Conservation (phyloP, 306 rosid genomes). For the Nissolia schottii region DNA sequence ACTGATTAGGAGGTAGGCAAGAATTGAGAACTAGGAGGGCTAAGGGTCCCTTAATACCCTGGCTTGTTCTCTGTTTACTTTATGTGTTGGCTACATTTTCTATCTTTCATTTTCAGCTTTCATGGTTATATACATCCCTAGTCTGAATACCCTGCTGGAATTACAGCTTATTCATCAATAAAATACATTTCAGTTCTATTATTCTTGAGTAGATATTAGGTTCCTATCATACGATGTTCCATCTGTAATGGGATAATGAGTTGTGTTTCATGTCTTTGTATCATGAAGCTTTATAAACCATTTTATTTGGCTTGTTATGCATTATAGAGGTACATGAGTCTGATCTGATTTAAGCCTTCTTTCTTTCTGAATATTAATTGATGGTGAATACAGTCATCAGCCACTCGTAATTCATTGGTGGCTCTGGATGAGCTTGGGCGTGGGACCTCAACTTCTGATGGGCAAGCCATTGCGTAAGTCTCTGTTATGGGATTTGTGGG, state of each 20-base stretch:
- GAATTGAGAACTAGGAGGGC: no score
- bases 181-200: no score
- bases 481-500: constrained; percentile 11
- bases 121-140: no score
- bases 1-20: no score
- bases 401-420: constrained; percentile 76
- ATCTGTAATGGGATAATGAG: background rate
- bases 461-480: constrained; percentile 96
- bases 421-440: constrained; percentile 97
- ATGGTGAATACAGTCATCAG: constrained; percentile 62
- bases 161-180: no score
- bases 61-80: no score
- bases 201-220: no score
- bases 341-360: constrained; percentile 5
- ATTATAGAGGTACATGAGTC: background rate
- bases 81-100: no score
- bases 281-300: background rate
- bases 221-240: no score
- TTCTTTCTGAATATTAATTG: constrained; percentile 12
- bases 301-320: background rate
- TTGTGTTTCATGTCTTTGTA: background rate
- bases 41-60: no score
- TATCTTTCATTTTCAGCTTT: no score
- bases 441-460: constrained; percentile 97
- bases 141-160: no score